phyloP scores from a whole-genome alignment of 23 red algal genomes.

The Cyanidium caldarium region DNA sequence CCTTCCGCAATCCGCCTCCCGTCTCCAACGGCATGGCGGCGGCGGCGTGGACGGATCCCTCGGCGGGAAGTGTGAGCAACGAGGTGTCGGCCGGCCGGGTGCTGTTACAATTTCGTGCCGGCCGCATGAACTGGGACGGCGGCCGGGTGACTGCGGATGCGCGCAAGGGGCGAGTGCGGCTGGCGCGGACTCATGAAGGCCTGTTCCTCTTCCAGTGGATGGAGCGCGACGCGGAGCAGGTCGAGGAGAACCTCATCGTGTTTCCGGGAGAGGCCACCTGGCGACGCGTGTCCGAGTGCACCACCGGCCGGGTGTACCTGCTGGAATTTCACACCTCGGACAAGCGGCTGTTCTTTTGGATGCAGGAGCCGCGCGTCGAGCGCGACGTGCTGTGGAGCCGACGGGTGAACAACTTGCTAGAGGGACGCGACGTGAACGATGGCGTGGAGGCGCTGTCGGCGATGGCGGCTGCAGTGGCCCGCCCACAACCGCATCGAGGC shows the following conservation, averaged over 20 bases:
- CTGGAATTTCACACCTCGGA: neutral
- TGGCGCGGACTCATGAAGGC: neutral
- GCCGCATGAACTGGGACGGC: neutral
- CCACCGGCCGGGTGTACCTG: neutral
- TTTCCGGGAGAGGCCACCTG: neutral
- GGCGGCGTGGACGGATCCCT: too few species aligned
- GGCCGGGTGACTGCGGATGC: neutral
- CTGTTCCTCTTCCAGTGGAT: neutral
- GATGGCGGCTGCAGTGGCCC: neutral
- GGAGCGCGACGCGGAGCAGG: neutral
- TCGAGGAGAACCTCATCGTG: slow-evolving; percentile 8
- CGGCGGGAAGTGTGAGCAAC: too few species aligned
- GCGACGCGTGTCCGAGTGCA: neutral
- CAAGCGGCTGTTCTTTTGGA: neutral
- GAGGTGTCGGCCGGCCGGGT: neutral
- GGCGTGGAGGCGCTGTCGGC: neutral
- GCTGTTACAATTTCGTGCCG: neutral
- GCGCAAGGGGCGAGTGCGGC: neutral
- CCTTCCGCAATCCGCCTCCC: too few species aligned
- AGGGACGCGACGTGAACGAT: neutral
- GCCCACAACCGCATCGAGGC: neutral
- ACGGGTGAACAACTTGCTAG: neutral
- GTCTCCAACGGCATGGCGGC: too few species aligned
- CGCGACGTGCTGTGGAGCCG: neutral
- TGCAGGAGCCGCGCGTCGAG: neutral